Conservation (phyloP, 495 filamentous ascomycete species). For the Neurospora terricola region DNA sequence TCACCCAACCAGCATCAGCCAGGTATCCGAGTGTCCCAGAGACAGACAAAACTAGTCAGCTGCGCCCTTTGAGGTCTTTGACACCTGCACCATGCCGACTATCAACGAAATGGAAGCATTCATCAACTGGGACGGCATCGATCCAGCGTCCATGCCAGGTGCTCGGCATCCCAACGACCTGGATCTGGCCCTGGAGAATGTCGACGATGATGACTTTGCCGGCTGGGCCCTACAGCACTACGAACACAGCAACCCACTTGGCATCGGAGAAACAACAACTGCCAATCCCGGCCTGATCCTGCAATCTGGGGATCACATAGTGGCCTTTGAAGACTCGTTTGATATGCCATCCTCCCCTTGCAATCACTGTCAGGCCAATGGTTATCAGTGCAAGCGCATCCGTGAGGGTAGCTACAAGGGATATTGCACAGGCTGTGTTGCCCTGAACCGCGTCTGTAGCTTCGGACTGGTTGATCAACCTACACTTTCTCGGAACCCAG, state of each 20-base stretch:
- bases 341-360: slow-evolving; percentile 45
- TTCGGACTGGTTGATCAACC: slow-evolving; percentile 31
- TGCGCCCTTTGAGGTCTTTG: slow-evolving; percentile 10
- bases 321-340: slow-evolving; percentile 24
- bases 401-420: slow-evolving; percentile 56
- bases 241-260: slow-evolving; percentile 20
- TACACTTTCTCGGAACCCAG: slow-evolving; percentile 2
- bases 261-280: background rate
- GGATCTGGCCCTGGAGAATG: slow-evolving; percentile 35
- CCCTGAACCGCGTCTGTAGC: slow-evolving; percentile 64
- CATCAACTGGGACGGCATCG: slow-evolving; percentile 38
- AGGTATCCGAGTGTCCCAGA: slow-evolving; percentile 1
- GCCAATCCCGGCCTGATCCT: background rate
- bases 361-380: slow-evolving; percentile 57
- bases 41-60: background rate
- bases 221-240: slow-evolving; percentile 42
- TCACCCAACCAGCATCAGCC: background rate
- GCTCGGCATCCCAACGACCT: slow-evolving; percentile 25
- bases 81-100: slow-evolving; percentile 8
- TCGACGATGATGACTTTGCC: slow-evolving; percentile 38
- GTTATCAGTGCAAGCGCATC: slow-evolving; percentile 67
- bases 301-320: background rate
- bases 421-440: slow-evolving; percentile 70
- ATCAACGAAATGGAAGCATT: slow-evolving; percentile 30
- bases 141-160: slow-evolving; percentile 13